Evolutionary conservation across 495 filamentous ascomycete species (phyloP), one percentile per base, ranked within the genome.

Genomic region (Podospora anserina): DNA sequence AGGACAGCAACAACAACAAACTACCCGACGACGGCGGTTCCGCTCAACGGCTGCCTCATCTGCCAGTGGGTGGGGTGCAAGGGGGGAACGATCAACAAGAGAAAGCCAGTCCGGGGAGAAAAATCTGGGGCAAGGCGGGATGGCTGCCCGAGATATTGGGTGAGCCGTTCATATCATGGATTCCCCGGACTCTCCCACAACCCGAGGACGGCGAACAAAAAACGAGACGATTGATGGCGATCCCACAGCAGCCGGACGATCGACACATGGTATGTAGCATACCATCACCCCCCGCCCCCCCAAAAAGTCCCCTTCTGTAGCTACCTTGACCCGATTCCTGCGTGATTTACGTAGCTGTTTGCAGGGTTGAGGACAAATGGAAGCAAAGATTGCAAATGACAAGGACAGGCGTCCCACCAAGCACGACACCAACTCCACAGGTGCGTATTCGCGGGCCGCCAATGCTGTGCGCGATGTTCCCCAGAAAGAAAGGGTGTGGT

Each of bases 201-300:
- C 66, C 63, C 60, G 55, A 63, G 32, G 32, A 55, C 30, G 62
- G 62, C 23, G 61, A 61, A 58, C 57, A 54, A 68, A 72, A 72
- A 75, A 69, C 68, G 73, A 72, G 70, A 75, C 73, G 66, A 34
- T 23, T 23, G 63, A 65, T n/a, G 68, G 61, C 65, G 73, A 75
- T 75, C 73, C 69, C 66, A 65, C 62, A 65, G 72, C 71, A 62
- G 72, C 70, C 70, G 55, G 73, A 60, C 66, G 70, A 75, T 75
- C 73, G 2, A 63, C 19, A 49, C 32, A 39, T 28, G 60, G 28
- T 11, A 39, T 39, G 34, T 6, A 13, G 39, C 15, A 16, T 11
- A 49, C 39, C 9, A 32, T 32, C 30, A 32, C 9, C 39, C 9
- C 39, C 1, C 1, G 13, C 15, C 15, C 9, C 2, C 0, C 39